Evolutionary conservation across 805 yeast genomes (phyloP).

Genomic region (Cyberlindnera subsufficiens): DNA sequence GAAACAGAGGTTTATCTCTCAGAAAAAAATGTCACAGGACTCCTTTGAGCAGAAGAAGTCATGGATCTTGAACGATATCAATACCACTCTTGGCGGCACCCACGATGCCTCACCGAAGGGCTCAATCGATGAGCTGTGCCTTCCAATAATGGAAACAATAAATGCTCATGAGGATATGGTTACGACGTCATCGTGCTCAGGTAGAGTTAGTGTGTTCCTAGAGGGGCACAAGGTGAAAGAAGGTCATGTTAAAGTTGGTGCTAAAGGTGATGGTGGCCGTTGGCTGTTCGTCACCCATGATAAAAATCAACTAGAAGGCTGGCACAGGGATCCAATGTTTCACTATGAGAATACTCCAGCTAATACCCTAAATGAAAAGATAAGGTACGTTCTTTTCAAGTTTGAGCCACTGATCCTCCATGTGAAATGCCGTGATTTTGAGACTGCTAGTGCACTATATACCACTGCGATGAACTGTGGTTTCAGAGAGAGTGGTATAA

Average conservation of each 20-base stretch:
- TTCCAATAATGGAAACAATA: conserved; percentile 66
- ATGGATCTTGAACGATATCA: conserved; percentile 47
- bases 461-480: conserved; percentile 79
- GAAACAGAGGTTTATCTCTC: no score
- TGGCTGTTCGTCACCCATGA: conserved; percentile 83
- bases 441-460: conserved; percentile 55
- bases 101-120: conserved; percentile 86
- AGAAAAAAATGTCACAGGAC: conserved; percentile 24
- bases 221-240: conserved; percentile 55
- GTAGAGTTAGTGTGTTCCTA: conserved; percentile 74
- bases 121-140: conserved; percentile 65
- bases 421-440: conserved; percentile 64
- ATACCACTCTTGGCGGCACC: conserved; percentile 31
- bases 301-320: conserved; percentile 36
- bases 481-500: conserved; percentile 83
- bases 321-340: conserved; percentile 34
- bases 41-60: conserved; percentile 65
- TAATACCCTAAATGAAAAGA: conserved; percentile 12
- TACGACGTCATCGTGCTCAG: conserved; percentile 86
- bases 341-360: conserved; percentile 11
- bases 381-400: conserved; percentile 63
- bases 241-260: conserved; percentile 47
- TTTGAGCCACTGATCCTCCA: conserved; percentile 84
- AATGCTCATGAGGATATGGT: conserved; percentile 63
- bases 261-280: conserved; percentile 83